Evolutionary conservation across 2,329 filamentous ascomycete species (phyloP).

Genomic region (Verticillium nubilum): DNA sequence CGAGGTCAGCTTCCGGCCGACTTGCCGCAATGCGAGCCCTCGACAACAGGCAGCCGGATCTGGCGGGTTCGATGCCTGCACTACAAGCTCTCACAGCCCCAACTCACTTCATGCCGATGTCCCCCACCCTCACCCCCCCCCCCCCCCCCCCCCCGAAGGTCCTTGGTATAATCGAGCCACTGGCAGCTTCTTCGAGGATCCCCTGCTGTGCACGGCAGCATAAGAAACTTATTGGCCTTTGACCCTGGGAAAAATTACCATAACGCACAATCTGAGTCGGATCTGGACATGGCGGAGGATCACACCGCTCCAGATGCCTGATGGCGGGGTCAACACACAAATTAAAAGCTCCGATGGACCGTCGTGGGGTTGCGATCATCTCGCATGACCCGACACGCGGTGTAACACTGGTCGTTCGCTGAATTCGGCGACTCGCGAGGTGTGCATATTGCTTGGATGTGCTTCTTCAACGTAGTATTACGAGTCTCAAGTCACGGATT

Average conservation of each 20-base stretch:
- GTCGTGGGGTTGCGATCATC: slow-evolving; percentile 8
- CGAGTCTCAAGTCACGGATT: neutral
- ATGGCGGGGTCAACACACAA: slow-evolving; percentile 3
- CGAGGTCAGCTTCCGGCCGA: neutral
- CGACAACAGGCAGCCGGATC: neutral
- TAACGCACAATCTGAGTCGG: neutral
- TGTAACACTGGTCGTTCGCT: neutral
- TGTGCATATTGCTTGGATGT: neutral
- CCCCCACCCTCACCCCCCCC: too few relatives aligned
- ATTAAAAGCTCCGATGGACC: slow-evolving; percentile 6
- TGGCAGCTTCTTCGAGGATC: neutral
- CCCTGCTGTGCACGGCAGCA: neutral
- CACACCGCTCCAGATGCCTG: slow-evolving; percentile 1
- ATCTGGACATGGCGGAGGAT: slow-evolving; percentile 4
- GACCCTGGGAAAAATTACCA: neutral
- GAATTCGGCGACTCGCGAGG: neutral
- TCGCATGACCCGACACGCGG: slow-evolving; percentile 4
- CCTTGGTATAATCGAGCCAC: neutral
- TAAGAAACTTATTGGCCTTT: neutral
- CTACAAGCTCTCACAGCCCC: too few relatives aligned
- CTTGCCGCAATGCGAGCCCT: neutral
- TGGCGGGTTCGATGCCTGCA: too few relatives aligned
- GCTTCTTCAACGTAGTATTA: neutral
- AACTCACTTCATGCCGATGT: too few relatives aligned
- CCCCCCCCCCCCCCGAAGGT: too few relatives aligned